Percentiles rank a stretch among this genome's conserved stretches.
Evolutionary conservation across 768 basidiomycete genomes (phyloP).

Genomic region (Macrolepiota fuliginosa): DNA sequence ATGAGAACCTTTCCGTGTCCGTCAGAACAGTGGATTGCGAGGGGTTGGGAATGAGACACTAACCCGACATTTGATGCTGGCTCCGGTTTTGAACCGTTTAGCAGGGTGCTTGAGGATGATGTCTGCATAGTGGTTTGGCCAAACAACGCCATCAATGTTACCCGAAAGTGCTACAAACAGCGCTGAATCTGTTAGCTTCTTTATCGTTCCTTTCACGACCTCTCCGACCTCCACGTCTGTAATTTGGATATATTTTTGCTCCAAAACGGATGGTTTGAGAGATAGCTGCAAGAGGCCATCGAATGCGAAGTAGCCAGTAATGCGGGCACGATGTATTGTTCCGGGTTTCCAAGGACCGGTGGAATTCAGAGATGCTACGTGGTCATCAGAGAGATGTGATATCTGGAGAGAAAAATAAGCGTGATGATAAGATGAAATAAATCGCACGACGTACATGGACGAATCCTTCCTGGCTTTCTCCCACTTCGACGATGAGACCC

Average conservation of each 20-base stretch:
- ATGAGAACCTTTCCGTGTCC: constrained; percentile 59
- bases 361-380: constrained; percentile 74
- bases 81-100: constrained; percentile 83
- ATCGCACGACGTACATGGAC: constrained; percentile 65
- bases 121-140: constrained; percentile 95
- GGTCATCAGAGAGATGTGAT: constrained; percentile 90
- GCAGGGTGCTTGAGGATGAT: constrained; percentile 92
- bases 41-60: constrained; percentile 21
- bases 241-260: constrained; percentile 84
- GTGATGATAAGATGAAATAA: constrained; percentile 4
- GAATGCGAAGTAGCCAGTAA: constrained; percentile 79
- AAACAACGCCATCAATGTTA: constrained; percentile 88
- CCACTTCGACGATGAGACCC: constrained; percentile 71
- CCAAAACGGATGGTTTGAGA: constrained; percentile 76
- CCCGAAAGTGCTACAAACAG: constrained; percentile 87
- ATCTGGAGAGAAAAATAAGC: constrained; percentile 52
- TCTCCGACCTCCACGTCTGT: constrained; percentile 84
- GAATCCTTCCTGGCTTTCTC: constrained; percentile 70
- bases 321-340: constrained; percentile 80
- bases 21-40: neutral
- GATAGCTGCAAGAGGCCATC: constrained; percentile 92
- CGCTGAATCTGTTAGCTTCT: constrained; percentile 74
- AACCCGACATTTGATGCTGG: constrained; percentile 83
- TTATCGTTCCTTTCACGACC: constrained; percentile 83
- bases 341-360: constrained; percentile 80